Evolutionary conservation across 106 monocot species (phyloP), one percentile per base, ranked within the genome.

Genomic region (Phalaenopsis aphrodite): DNA sequence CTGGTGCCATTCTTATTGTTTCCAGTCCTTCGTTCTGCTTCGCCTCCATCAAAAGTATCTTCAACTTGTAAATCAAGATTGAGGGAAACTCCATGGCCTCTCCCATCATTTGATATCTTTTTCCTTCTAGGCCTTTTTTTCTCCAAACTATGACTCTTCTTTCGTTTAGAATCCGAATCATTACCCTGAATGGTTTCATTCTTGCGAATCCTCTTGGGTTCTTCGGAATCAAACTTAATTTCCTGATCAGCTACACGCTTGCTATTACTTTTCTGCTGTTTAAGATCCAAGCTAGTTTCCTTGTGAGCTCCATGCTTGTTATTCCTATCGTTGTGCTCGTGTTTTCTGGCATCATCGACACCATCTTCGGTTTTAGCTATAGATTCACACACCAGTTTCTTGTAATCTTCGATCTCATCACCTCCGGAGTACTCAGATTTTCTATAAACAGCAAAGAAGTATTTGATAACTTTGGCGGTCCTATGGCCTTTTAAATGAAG

Each of bases 371-470:
- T 76, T 76, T 76, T 49, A 76, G 76, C 5, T 12, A 43, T 39
- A 2, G 3, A 42, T 17, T 18, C 48, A 41, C 21, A 4, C 19
- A n/a, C 15, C 66, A 42, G 48, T 38, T 65, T 21, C 76, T 64
- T 41, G 78, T 58, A 78, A 58, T 42, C 57, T 8, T 58, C 78
- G 58, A 58, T 39, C 10, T 78, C 57, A 38, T 38, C 78, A 78
- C 57, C 39, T 38, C 8, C 57, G 4, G 78, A 78, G 56, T 10
- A 78, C 9, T 55, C 58, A 3, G 57, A 78, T 5, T 23, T 58
- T 42, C 78, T 78, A 41, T 56, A 78, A 24, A 56, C 15, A 41
- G 78, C 57, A 19, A 78, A 78, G 12, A 78, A 78, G 14, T 24
- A 55, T 8, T 23, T 56, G 41, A 78, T 41, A 30, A 58, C 16